These are phyloP conservation scores for Cajanus cajan DNA, from an alignment of 306 rosid species.

Conservation along the genomic window DNA sequence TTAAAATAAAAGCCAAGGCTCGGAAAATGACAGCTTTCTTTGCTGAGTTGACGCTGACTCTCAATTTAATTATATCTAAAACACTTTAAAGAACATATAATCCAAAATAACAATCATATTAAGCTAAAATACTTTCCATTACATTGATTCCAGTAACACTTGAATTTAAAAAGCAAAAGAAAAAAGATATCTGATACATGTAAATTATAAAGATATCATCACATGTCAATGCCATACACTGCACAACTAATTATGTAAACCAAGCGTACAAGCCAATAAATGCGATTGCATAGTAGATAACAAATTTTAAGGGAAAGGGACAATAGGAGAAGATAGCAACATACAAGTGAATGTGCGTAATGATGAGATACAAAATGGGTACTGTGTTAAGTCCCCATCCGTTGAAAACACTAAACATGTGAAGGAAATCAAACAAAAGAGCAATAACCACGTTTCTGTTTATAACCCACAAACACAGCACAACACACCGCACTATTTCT, in stretches of 20 bases:
- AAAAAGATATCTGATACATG: too few species aligned
- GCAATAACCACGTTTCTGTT: neutral
- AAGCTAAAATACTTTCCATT: neutral
- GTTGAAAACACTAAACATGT: neutral
- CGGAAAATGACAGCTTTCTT: neutral
- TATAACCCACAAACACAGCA: neutral
- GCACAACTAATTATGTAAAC: neutral
- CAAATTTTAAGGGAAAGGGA: neutral
- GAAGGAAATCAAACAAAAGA: neutral
- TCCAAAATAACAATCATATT: neutral
- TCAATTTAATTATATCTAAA: neutral
- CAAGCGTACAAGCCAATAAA: neutral
- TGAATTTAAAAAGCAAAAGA: neutral
- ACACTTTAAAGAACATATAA: neutral
- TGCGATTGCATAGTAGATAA: neutral
- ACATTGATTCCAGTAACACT: neutral
- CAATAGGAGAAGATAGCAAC: neutral
- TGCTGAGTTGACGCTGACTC: slow-evolving; percentile 2
- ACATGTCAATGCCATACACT: neutral
- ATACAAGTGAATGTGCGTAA: neutral
- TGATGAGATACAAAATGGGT: neutral
- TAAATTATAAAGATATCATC: neutral
- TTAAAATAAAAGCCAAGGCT: neutral
- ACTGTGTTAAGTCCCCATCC: neutral
- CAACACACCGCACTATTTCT: neutral